Conservation (phyloP, 2,329 filamentous ascomycete species). For the Gaeumannomyces tritici region DNA sequence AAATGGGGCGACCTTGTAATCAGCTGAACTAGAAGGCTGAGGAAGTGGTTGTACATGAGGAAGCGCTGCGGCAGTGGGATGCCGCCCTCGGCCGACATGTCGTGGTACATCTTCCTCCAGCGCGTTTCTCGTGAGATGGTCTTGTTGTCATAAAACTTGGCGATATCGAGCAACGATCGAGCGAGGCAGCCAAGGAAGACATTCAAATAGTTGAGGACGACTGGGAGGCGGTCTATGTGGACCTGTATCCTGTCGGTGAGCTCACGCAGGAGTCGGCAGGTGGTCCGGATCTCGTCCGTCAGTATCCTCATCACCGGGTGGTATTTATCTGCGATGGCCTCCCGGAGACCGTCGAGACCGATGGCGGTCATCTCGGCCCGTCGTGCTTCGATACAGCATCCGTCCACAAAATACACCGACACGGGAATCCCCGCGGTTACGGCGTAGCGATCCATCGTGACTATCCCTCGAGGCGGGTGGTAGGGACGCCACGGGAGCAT, state of each 20-base stretch:
- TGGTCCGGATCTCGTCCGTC: constrained; percentile 34
- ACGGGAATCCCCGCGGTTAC: not conserved
- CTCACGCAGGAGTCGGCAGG: constrained; percentile 38
- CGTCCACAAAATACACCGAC: constrained; percentile 29
- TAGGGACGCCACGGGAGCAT: not conserved
- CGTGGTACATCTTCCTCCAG: constrained; percentile 51
- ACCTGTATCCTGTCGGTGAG: constrained; percentile 44
- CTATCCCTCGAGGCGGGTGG: not conserved
- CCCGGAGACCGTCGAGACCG: constrained; percentile 38
- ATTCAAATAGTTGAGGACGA: constrained; percentile 45
- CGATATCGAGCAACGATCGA: constrained; percentile 43
- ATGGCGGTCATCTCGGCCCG: constrained; percentile 37
- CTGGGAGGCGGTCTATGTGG: constrained; percentile 36
- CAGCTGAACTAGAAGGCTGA: constrained; percentile 38
- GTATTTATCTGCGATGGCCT: constrained; percentile 30
- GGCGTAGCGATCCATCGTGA: constrained; percentile 1
- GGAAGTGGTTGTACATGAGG: constrained; percentile 44
- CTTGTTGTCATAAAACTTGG: constrained; percentile 38
- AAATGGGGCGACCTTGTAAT: constrained; percentile 42
- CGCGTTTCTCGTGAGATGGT: constrained; percentile 34
- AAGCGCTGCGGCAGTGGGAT: constrained; percentile 43
- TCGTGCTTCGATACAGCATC: constrained; percentile 46
- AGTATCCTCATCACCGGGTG: constrained; percentile 37
- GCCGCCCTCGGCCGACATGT: constrained; percentile 41
- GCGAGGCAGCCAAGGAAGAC: constrained; percentile 46